Evolutionary conservation across 129 eudicot genomes (phyloP).

Genomic region (Escallonia rubra): DNA sequence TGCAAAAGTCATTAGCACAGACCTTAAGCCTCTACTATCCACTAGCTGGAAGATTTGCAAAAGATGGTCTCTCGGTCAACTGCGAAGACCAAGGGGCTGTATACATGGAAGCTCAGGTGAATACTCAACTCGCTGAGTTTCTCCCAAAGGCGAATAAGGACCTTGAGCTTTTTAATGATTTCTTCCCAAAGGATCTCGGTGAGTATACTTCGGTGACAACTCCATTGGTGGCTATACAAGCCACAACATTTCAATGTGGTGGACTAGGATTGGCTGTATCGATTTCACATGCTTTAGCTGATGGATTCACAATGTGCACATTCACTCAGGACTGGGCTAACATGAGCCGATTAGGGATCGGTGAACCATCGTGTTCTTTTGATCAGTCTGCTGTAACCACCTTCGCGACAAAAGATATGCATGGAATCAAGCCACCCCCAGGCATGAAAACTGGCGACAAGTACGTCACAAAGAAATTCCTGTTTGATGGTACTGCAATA

Average conservation of each 20-base stretch:
- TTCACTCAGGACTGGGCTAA: constrained; percentile 17
- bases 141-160: neutral
- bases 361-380: no score
- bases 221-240: constrained; percentile 4
- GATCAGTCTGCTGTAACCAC: no score
- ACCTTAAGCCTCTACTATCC: constrained; percentile 17
- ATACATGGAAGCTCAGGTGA: constrained; percentile 16
- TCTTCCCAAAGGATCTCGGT: constrained; percentile 3
- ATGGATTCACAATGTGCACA: constrained; percentile 1
- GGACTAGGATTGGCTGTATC: constrained; percentile 17
- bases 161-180: neutral
- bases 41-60: constrained; percentile 22
- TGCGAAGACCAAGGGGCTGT: constrained; percentile 28
- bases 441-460: neutral
- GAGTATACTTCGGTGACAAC: neutral
- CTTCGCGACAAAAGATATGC: no score
- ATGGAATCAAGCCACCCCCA: no score
- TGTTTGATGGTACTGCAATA: constrained; percentile 1
- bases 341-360: neutral
- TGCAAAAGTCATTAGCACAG: constrained; percentile 19
- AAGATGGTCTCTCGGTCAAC: constrained; percentile 4
- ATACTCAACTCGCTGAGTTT: neutral
- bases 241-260: constrained; percentile 24
- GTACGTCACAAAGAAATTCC: constrained; percentile 7
- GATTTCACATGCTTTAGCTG: constrained; percentile 18